Evolutionary conservation across 371 early-diverging fungal genomes (phyloP).

Genomic region (Rhizopus arrhizus): DNA sequence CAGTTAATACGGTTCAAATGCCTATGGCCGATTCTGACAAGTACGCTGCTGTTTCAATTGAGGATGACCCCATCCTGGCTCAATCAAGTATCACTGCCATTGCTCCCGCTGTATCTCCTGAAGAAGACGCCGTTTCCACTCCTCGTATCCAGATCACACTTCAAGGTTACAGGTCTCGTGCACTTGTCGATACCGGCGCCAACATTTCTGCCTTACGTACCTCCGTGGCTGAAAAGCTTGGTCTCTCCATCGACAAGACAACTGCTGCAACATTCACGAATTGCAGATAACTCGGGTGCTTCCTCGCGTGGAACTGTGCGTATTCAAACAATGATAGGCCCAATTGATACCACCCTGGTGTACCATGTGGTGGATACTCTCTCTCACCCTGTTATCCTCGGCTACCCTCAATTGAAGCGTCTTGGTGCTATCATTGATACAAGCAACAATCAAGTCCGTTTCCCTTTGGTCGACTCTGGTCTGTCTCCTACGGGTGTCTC

Average conservation of each 20-base stretch:
- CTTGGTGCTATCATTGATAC: conserved; percentile 11
- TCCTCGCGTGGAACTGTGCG: conserved; percentile 1
- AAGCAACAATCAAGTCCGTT: conserved; percentile 8
- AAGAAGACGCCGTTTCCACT: neutral
- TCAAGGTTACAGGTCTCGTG: neutral
- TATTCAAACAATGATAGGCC: neutral
- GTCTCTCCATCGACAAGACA: neutral
- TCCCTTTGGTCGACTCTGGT: no score
- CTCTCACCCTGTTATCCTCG: conserved; percentile 5
- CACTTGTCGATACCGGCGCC: conserved; percentile 12
- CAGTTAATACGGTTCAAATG: no score
- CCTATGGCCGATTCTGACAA: no score
- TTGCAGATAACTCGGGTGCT: conserved; percentile 1
- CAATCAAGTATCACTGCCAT: no score
- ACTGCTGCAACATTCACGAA: conserved; percentile 3
- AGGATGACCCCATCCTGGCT: conserved; percentile 9
- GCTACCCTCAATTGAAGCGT: conserved; percentile 7
- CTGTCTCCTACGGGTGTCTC: no score
- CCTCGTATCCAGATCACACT: no score
- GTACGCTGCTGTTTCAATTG: conserved; percentile 11
- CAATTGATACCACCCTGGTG: neutral
- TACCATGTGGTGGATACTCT: conserved; percentile 13
- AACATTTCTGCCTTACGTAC: neutral
- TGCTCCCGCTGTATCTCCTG: neutral
- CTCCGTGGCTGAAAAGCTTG: neutral